Conservation (phyloP, 2,329 filamentous ascomycete genomes). For the Rhinocladiella mackenziei region DNA sequence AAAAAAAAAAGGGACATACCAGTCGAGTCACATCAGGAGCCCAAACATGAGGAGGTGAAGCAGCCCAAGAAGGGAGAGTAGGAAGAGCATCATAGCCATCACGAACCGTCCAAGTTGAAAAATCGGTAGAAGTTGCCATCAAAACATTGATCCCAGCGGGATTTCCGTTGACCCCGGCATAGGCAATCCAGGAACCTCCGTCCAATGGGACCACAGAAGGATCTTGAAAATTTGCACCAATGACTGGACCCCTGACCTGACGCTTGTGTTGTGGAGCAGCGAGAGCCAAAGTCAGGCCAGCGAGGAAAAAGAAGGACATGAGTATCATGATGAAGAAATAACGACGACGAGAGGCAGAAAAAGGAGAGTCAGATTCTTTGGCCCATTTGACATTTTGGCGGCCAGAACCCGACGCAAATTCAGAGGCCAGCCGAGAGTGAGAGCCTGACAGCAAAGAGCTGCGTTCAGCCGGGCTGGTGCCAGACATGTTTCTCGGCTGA, state of each 20-base stretch:
- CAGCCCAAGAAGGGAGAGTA: conserved; percentile 48
- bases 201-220: conserved; percentile 49
- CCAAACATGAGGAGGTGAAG: conserved; percentile 47
- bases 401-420: no score
- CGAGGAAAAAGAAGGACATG: conserved; percentile 14
- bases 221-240: conserved; percentile 51
- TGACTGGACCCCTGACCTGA: conserved; percentile 23
- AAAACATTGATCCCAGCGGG: conserved; percentile 49
- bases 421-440: no score
- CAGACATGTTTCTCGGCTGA: conserved; percentile 4
- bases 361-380: conserved; percentile 1
- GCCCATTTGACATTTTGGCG: conserved; percentile 15
- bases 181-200: conserved; percentile 51
- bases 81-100: conserved; percentile 50
- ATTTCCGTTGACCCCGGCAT: conserved; percentile 38
- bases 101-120: conserved; percentile 47
- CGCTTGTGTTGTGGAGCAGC: conserved; percentile 15
- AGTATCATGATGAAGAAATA: conserved; percentile 12
- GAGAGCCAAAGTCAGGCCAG: conserved; percentile 11
- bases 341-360: conserved; percentile 7
- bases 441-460: conserved; percentile 12
- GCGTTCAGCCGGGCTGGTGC: conserved; percentile 1
- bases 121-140: conserved; percentile 49
- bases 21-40: conserved; percentile 57
- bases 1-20: conserved; percentile 27